Evolutionary conservation across 129 eudicot genomes (phyloP).

Genomic region (Oenanthe sinensis): DNA sequence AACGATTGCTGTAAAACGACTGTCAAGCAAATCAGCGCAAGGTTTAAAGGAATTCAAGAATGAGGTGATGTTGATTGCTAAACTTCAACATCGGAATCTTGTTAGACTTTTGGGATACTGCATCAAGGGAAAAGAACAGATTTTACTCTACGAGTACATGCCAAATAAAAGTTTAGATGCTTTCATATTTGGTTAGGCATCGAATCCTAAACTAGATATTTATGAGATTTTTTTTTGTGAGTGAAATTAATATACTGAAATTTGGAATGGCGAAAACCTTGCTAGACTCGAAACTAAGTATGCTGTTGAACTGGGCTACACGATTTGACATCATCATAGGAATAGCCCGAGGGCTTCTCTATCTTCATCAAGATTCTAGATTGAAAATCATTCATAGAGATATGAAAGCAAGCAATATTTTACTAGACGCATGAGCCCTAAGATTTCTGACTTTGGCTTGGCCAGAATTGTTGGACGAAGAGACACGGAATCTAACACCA

Average conservation of each 20-base stretch:
- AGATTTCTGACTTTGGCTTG: slow-evolving; percentile 43
- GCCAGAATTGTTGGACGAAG: slow-evolving; percentile 35
- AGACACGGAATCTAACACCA: slow-evolving; percentile 30
- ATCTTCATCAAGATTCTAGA: slow-evolving; percentile 28
- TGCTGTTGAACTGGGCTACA: slow-evolving; percentile 21
- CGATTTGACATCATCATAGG: slow-evolving; percentile 30
- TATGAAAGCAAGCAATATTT: slow-evolving; percentile 34
- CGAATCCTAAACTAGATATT: not conserved
- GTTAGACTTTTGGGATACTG: slow-evolving; percentile 48
- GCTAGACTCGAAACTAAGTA: slow-evolving; percentile 18
- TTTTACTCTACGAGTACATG: slow-evolving; percentile 41
- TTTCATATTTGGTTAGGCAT: slow-evolving; percentile 42
- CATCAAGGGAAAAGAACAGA: slow-evolving; percentile 31
- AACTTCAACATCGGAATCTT: slow-evolving; percentile 48
- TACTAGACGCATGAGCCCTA: slow-evolving; percentile 35
- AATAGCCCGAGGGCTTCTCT: slow-evolving; percentile 27
- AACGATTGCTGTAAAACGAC: slow-evolving; percentile 42
- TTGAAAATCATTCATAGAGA: slow-evolving; percentile 31
- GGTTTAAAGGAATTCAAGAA: slow-evolving; percentile 36
- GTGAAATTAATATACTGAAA: not conserved
- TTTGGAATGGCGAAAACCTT: not conserved
- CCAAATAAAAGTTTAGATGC: slow-evolving; percentile 42
- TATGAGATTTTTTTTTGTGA: not conserved
- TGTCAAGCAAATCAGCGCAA: slow-evolving; percentile 32
- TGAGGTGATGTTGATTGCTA: slow-evolving; percentile 38